These are phyloP conservation scores for Canariomyces notabilis DNA, from an alignment of 2,329 filamentous ascomycete genomes.

Conservation along the genomic window DNA sequence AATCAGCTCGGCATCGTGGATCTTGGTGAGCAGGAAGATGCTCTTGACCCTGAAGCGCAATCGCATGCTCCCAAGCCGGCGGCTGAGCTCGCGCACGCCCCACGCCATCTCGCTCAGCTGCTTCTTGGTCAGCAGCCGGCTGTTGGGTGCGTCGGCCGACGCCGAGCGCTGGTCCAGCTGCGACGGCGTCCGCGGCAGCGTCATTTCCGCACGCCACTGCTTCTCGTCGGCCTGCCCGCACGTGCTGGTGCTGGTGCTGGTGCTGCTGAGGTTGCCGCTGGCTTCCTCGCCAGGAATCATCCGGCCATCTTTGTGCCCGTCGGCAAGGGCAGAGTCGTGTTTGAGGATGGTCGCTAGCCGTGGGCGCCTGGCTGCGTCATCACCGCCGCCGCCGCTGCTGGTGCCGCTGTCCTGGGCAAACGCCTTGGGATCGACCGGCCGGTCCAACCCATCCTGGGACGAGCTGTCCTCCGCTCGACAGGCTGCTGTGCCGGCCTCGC, in stretches of 20 bases:
- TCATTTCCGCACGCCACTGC: neutral
- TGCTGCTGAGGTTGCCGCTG: slow-evolving; percentile 7
- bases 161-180: slow-evolving; percentile 25
- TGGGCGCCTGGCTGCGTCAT: neutral
- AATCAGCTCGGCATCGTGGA: slow-evolving; percentile 78
- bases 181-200: slow-evolving; percentile 26
- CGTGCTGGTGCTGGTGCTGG: slow-evolving; percentile 25
- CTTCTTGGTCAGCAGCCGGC: slow-evolving; percentile 85
- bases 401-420: neutral
- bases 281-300: neutral
- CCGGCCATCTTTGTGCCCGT: neutral
- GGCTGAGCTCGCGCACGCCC: slow-evolving; percentile 85
- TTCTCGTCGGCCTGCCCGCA: neutral
- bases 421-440: slow-evolving; percentile 18
- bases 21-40: slow-evolving; percentile 87
- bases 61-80: slow-evolving; percentile 76
- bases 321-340: slow-evolving; percentile 8
- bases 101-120: slow-evolving; percentile 96
- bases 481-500: slow-evolving; percentile 2
- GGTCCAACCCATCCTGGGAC: slow-evolving; percentile 9
- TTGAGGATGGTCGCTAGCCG: slow-evolving; percentile 1
- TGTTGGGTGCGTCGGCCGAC: slow-evolving; percentile 33
- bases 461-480: slow-evolving; percentile 12
- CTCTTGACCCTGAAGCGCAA: slow-evolving; percentile 76
- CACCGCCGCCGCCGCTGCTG: neutral